These are phyloP conservation scores for Bipolaris oryzae DNA, from an alignment of 2,329 filamentous ascomycete species.

Conservation along the genomic window DNA sequence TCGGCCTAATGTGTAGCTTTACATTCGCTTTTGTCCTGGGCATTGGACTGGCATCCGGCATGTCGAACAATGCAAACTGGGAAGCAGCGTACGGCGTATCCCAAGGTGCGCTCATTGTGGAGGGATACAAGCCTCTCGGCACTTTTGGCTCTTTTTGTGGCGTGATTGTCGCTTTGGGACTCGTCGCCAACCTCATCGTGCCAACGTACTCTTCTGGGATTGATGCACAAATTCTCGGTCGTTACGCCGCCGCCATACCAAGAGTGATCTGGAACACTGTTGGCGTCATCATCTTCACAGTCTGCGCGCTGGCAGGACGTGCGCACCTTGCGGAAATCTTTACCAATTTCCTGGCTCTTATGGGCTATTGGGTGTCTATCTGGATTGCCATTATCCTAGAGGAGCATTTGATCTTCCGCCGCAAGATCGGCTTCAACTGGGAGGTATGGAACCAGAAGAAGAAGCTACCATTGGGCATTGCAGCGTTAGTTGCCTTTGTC, in stretches of 20 bases:
- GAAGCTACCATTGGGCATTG: conserved; percentile 66
- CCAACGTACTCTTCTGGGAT: conserved; percentile 67
- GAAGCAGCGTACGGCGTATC: conserved; percentile 62
- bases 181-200: conserved; percentile 70
- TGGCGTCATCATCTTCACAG: conserved; percentile 66
- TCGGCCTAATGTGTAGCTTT: conserved; percentile 64
- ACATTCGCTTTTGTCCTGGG: conserved; percentile 67
- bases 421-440: conserved; percentile 63
- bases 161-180: conserved; percentile 67
- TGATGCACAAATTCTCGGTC: conserved; percentile 70
- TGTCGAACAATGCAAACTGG: conserved; percentile 60
- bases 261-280: conserved; percentile 69
- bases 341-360: conserved; percentile 71
- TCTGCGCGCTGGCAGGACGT: conserved; percentile 68
- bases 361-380: conserved; percentile 73
- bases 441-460: conserved; percentile 63
- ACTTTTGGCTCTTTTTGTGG: conserved; percentile 71
- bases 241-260: conserved; percentile 63
- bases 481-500: conserved; percentile 66
- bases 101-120: conserved; percentile 68
- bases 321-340: conserved; percentile 67
- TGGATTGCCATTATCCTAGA: conserved; percentile 67
- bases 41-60: conserved; percentile 66
- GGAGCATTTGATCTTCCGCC: conserved; percentile 68
- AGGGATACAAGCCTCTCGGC: conserved; percentile 64